Base-by-base conservation (phyloP, 2,329 filamentous ascomycete genomes). In the Nectriaceae sp. region DNA sequence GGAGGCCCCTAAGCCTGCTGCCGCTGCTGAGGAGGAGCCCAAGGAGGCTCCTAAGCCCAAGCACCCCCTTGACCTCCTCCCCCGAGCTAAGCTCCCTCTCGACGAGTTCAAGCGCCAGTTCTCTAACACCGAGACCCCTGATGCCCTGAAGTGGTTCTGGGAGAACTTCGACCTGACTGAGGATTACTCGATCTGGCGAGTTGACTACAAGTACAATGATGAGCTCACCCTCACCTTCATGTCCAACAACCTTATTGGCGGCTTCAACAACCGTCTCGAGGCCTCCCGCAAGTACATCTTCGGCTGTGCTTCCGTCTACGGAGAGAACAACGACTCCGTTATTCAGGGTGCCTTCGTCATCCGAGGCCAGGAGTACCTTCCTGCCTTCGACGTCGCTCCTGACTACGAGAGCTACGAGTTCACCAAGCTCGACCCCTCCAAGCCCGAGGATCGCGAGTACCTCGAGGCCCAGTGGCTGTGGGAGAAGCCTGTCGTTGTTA, bases 71-170 rank as follows among this genome's bases (percentile, higher is more conserved):
- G 93, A 96, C 74, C 73, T 83, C 61, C 88, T 97, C 47, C 84
- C 86, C 67, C 88, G 86, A 71, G 78, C 94, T 54, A 85, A 87
- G 49, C 83, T 96, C 69, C 80, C 88, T 63, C 83, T 99, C 49
- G 94, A 99, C 70, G 94, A 99, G 78, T 96, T 88, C 89, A 99
- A 99, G 88, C 91, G 94, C 70, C 87, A 90, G 75, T 99, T 96
- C 85, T 99, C 94, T 67, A 99, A 99, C 85, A 83, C 88, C 72
- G 90, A 97, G 57, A 92, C 89, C 63, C 79, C 85, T 57, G 86
- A 80, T 57, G 90, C 93, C 65, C 79, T 97, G 66, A 92, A 93
- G 73, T 97, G 89, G 88, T 97, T 99, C 87, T 99, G 93, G 93
- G 86, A 97, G 79, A 90, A 95, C 75, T 84, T 85, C 76, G 93